These are phyloP conservation scores for Emmonsiellopsis sp. DNA, from an alignment of 2,329 filamentous ascomycete genomes.

Conservation along the genomic window DNA sequence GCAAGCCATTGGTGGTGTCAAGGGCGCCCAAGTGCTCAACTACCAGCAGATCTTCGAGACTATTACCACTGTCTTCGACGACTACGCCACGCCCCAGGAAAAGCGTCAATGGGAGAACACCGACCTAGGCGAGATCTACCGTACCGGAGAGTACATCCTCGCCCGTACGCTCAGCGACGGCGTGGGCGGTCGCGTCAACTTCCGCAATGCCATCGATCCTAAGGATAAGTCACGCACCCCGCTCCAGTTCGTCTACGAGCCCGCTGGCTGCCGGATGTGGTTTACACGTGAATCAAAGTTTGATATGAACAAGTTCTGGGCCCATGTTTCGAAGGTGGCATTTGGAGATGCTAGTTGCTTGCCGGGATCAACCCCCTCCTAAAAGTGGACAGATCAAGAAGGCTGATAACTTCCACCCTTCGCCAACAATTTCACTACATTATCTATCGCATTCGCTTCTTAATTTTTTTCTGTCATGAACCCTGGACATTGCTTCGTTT, in stretches of 20 bases:
- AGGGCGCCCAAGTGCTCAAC: conserved; percentile 35
- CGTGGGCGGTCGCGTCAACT: conserved; percentile 32
- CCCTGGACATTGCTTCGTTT: too few species aligned
- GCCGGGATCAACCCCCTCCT: not conserved
- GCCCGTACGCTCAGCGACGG: conserved; percentile 7
- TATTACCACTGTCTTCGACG: not conserved
- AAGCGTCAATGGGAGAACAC: conserved; percentile 6
- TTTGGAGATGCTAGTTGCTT: conserved; percentile 33
- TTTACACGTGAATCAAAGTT: conserved; percentile 46
- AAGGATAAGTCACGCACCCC: conserved; percentile 36
- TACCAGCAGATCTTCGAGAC: conserved; percentile 18
- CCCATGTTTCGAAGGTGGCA: conserved; percentile 28
- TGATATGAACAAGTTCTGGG: conserved; percentile 46
- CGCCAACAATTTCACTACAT: not conserved
- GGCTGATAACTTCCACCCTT: not conserved
- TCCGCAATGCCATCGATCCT: conserved; percentile 36
- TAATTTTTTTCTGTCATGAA: too few species aligned
- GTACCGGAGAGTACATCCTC: conserved; percentile 8
- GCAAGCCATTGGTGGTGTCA: conserved; percentile 57
- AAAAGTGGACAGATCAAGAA: not conserved
- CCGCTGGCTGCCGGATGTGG: conserved; percentile 52
- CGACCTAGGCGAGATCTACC: conserved; percentile 9
- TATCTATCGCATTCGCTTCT: too few species aligned
- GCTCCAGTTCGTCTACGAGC: conserved; percentile 52
- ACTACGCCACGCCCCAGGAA: conserved; percentile 6